phyloP scores from a whole-genome alignment of 2,329 filamentous ascomycete species.

The Aureobasidium sp. region DNA sequence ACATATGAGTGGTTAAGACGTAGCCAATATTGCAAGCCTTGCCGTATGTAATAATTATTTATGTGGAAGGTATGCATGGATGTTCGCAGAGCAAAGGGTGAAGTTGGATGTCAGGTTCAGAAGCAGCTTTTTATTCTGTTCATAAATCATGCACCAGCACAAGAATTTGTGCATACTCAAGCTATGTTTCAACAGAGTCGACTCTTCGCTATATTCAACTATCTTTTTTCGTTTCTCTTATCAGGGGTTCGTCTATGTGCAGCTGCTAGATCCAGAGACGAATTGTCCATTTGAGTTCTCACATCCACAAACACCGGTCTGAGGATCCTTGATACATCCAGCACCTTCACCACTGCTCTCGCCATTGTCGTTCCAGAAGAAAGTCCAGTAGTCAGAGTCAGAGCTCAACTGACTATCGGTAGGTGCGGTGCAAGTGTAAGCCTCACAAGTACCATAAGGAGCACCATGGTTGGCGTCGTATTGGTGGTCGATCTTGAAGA shows the following conservation, averaged over 20 bases:
- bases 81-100: background rate
- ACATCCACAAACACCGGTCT: slow-evolving; percentile 33
- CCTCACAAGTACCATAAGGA: slow-evolving; percentile 40
- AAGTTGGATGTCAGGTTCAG: background rate
- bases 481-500: slow-evolving; percentile 37
- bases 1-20: background rate
- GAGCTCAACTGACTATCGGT: slow-evolving; percentile 22
- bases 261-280: slow-evolving; percentile 19
- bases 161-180: background rate
- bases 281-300: slow-evolving; percentile 35
- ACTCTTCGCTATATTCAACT: background rate
- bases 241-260: background rate
- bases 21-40: background rate
- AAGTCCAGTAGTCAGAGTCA: slow-evolving; percentile 33
- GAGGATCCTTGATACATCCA: slow-evolving; percentile 32
- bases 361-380: slow-evolving; percentile 26
- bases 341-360: slow-evolving; percentile 25
- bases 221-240: too few relatives aligned
- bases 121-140: background rate
- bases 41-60: too few relatives aligned
- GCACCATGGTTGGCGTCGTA: slow-evolving; percentile 36
- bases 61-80: background rate
- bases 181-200: background rate
- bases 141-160: background rate
- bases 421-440: slow-evolving; percentile 33